Conservation (phyloP, 2,329 filamentous ascomycete species). For the Podosphaera xanthii region DNA sequence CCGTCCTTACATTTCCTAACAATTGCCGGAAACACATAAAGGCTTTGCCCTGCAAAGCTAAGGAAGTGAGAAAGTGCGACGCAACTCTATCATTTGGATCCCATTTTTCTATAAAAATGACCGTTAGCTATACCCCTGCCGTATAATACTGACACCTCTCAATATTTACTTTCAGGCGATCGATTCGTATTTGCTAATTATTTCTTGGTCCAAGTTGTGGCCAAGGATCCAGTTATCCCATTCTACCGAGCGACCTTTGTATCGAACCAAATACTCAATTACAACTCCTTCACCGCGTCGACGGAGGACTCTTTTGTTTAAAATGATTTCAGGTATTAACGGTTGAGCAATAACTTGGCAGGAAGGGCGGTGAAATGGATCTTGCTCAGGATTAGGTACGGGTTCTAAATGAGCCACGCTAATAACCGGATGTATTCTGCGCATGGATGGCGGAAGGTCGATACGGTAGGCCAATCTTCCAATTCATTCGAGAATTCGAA, state of each 20-base stretch:
- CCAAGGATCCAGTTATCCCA: background rate
- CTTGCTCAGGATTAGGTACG: background rate
- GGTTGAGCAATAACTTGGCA: too few relatives aligned
- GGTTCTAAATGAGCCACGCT: background rate
- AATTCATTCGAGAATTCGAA: background rate
- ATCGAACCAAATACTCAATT: background rate
- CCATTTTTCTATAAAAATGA: too few relatives aligned
- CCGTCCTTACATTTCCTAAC: too few relatives aligned
- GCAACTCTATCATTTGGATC: background rate
- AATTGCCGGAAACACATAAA: too few relatives aligned
- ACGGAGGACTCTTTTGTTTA: background rate
- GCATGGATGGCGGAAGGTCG: background rate
- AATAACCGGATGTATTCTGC: background rate
- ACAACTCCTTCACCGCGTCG: background rate
- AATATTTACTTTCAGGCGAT: too few relatives aligned
- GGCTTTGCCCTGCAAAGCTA: too few relatives aligned
- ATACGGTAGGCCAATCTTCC: background rate
- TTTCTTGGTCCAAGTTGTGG: too few relatives aligned
- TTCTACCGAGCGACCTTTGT: background rate
- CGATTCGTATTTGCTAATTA: too few relatives aligned
- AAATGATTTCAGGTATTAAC: too few relatives aligned
- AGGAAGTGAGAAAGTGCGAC: background rate
- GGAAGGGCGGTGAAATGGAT: too few relatives aligned
- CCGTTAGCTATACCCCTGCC: too few relatives aligned
- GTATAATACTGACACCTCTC: too few relatives aligned